These are phyloP conservation scores for Penicillium aurantiogriseum DNA, from an alignment of 2,329 filamentous ascomycete species.

Conservation along the genomic window DNA sequence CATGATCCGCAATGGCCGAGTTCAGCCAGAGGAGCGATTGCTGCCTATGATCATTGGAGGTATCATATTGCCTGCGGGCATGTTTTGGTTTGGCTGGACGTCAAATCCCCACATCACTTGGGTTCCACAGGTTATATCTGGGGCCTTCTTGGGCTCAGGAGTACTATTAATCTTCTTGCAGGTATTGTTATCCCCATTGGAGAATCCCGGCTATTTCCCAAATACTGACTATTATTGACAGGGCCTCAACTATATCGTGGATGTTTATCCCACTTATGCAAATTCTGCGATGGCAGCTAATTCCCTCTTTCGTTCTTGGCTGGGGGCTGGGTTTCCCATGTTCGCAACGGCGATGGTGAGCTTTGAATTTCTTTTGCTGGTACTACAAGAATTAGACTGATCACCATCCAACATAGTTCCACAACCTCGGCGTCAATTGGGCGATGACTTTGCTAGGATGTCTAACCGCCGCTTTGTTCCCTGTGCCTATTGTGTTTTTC, in stretches of 20 bases:
- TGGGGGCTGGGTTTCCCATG: constrained; percentile 33
- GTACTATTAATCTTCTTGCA: constrained; percentile 6
- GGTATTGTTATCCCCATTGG: neutral
- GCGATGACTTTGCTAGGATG: constrained; percentile 31
- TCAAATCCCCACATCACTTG: constrained; percentile 41
- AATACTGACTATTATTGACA: neutral
- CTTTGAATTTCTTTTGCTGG: too few species aligned
- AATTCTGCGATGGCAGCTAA: constrained; percentile 38
- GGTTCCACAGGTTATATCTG: constrained; percentile 39
- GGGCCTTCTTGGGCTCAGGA: constrained; percentile 30
- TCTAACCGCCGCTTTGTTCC: constrained; percentile 31
- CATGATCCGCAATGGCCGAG: constrained; percentile 16
- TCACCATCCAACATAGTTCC: constrained; percentile 18
- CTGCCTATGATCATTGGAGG: constrained; percentile 47
- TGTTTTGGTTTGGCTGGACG: constrained; percentile 51
- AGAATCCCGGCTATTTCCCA: too few species aligned
- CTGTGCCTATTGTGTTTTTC: constrained; percentile 46
- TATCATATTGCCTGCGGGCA: constrained; percentile 41
- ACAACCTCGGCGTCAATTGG: constrained; percentile 31
- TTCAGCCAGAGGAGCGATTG: constrained; percentile 45
- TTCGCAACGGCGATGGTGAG: constrained; percentile 23
- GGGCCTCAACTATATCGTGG: constrained; percentile 36
- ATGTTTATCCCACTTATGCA: constrained; percentile 33
- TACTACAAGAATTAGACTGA: neutral
- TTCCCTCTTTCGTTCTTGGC: constrained; percentile 28